Conservation (phyloP, 345 rosid species). For the Pugionium dolabratum region DNA sequence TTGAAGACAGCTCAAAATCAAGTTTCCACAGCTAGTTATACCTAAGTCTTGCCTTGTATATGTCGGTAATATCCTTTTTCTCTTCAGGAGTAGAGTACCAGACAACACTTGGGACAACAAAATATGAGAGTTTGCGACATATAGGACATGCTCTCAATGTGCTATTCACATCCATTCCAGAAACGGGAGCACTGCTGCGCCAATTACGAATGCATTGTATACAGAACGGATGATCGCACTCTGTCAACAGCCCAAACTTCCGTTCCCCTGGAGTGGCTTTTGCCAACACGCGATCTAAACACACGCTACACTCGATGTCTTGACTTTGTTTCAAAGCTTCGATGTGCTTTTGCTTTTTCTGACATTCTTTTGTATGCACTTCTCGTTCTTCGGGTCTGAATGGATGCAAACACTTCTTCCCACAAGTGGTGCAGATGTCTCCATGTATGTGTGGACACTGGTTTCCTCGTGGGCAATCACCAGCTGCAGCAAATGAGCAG, state of each 20-base stretch:
- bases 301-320: conserved; percentile 83
- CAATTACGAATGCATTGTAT: conserved; percentile 85
- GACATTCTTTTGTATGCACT: conserved; percentile 71
- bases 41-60: conserved; percentile 88
- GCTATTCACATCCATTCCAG: conserved; percentile 86
- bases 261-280: conserved; percentile 75
- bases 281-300: conserved; percentile 75
- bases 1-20: not conserved
- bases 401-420: conserved; percentile 86
- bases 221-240: conserved; percentile 91
- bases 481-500: conserved; percentile 89
- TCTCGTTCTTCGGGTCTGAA: conserved; percentile 76
- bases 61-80: conserved; percentile 74
- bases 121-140: conserved; percentile 92
- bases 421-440: conserved; percentile 79
- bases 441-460: conserved; percentile 90
- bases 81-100: conserved; percentile 86
- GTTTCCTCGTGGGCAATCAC: conserved; percentile 75
- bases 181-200: conserved; percentile 79
- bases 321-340: conserved; percentile 73
- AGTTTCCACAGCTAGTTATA: conserved; percentile 25
- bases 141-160: conserved; percentile 88
- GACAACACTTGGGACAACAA: conserved; percentile 89
- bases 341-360: conserved; percentile 70
- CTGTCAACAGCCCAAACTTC: conserved; percentile 79